A percentile compares a stretch with the other conserved stretches of the same genome.
These are phyloP conservation scores for Hypholoma fasciculare DNA, from an alignment of 768 basidiomycete species.

Conservation along the genomic window DNA sequence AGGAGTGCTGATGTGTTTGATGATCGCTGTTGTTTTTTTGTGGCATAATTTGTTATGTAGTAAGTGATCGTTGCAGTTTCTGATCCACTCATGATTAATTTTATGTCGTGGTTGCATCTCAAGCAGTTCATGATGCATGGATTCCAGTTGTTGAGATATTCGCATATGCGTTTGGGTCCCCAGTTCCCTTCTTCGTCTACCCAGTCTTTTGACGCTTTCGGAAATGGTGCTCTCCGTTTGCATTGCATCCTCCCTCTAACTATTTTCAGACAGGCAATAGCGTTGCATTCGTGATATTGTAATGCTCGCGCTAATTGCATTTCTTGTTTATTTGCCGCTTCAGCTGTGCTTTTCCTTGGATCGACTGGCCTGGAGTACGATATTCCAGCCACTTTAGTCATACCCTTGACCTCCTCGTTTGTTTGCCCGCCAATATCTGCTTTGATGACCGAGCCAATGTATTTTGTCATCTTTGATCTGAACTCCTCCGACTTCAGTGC, in stretches of 20 bases:
- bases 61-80: constrained; percentile 33
- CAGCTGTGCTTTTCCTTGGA: constrained; percentile 15
- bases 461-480: constrained; percentile 21
- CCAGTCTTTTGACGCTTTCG: constrained; percentile 18
- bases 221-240: constrained; percentile 34
- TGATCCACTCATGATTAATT: constrained; percentile 31
- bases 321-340: constrained; percentile 14
- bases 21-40: constrained; percentile 37
- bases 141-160: constrained; percentile 27
- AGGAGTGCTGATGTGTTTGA: constrained; percentile 39
- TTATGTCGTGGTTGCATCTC: constrained; percentile 38
- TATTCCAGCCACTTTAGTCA: constrained; percentile 18
- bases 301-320: constrained; percentile 19
- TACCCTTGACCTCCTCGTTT: constrained; percentile 5
- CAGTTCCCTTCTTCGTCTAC: constrained; percentile 26
- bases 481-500: constrained; percentile 26
- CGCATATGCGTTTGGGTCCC: constrained; percentile 21
- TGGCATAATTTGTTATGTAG: constrained; percentile 39
- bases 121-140: constrained; percentile 20
- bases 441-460: constrained; percentile 28
- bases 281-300: constrained; percentile 34
- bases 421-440: constrained; percentile 28
- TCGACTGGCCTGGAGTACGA: constrained; percentile 35
- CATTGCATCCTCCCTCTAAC: constrained; percentile 23
- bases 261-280: constrained; percentile 18